These are phyloP conservation scores for Gyrodon lividus DNA, from an alignment of 768 basidiomycete species.

Conservation along the genomic window DNA sequence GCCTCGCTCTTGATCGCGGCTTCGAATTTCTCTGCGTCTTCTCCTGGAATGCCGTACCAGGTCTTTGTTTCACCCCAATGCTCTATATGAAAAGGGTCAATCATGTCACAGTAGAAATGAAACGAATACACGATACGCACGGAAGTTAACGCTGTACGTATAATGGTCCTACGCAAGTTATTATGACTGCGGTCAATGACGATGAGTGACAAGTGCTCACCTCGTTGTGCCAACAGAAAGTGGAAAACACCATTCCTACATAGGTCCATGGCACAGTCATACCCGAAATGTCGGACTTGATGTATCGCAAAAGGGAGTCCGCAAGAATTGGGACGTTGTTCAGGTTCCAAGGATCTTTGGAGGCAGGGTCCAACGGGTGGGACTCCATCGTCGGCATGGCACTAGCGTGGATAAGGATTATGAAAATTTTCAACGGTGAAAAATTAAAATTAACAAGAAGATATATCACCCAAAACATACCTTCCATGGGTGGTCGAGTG, in stretches of 20 bases:
- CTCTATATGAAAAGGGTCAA: constrained; percentile 52
- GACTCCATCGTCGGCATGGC: constrained; percentile 96
- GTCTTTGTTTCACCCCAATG: constrained; percentile 99
- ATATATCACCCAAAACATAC: constrained; percentile 43
- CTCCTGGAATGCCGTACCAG: constrained; percentile 98
- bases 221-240: constrained; percentile 99
- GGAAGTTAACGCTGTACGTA: constrained; percentile 93
- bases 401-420: constrained; percentile 39
- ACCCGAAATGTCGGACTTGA: constrained; percentile 98
- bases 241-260: constrained; percentile 98
- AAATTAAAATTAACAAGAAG: constrained; percentile 13
- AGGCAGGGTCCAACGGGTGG: constrained; percentile 82
- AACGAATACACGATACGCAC: constrained; percentile 46
- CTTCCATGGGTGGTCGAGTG: constrained; percentile 98
- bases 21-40: constrained; percentile 94
- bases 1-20: constrained; percentile 93
- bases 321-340: constrained; percentile 95
- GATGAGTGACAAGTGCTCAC: constrained; percentile 39
- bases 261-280: constrained; percentile 99
- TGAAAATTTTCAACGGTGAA: constrained; percentile 27
- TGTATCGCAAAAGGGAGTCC: constrained; percentile 92
- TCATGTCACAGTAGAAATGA: constrained; percentile 21
- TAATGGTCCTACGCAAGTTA: constrained; percentile 77
- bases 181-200: constrained; percentile 23
- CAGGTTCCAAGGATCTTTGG: constrained; percentile 94